Base-by-base conservation (phyloP, 768 basidiomycete genomes). In the Serendipita indica region DNA sequence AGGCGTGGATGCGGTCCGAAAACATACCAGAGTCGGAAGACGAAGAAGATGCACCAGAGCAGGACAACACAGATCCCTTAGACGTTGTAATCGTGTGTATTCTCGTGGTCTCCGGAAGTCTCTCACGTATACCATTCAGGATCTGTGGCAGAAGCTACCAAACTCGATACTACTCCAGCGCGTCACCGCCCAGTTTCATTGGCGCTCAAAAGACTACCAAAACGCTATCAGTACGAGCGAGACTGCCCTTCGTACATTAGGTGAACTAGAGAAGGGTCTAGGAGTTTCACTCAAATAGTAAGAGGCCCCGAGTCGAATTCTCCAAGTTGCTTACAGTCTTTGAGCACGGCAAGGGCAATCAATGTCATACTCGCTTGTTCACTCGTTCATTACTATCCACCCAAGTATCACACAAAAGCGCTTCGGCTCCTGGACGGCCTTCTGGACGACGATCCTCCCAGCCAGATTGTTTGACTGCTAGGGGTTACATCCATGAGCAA, bases 401-500 rank as follows among this genome's bases (percentile, higher is more conserved):
- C 94, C 0, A 92, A 92, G 64, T 85, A 97, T 64, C 94, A 98
- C 67, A 64, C 72, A 10, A 81, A 84, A 57, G 94, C 96, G 1
- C 72, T 84, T 25, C 72, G 76, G 16, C 75, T 96, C 7, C 74
- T 97, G 20, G 79, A 86, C 32, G 79, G 83, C 3, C 75, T 94
- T 14, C 77, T 98, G 0, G 64, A 71, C 1, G 70, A 75, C 33
- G 79, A 83, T 35, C 79, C 86, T 0, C 77, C 56, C 84, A 90
- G 63, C 70, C 80, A 6, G 68, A 75, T 12, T 82, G 81, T 27
- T 73, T 94, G 39, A 81, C 92, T 71, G 81, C 82, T 14, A 79
- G 79, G 45, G 94, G 82, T 0, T 86, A 82, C 64, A 75, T 97
- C 39, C 71, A 84, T 3, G 78, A 89, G 66, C 68, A 77, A 25